Percentiles rank a stretch among this genome's conserved stretches.
These are phyloP conservation scores for Suillus lakei DNA, from an alignment of 768 basidiomycete genomes.

Conservation along the genomic window DNA sequence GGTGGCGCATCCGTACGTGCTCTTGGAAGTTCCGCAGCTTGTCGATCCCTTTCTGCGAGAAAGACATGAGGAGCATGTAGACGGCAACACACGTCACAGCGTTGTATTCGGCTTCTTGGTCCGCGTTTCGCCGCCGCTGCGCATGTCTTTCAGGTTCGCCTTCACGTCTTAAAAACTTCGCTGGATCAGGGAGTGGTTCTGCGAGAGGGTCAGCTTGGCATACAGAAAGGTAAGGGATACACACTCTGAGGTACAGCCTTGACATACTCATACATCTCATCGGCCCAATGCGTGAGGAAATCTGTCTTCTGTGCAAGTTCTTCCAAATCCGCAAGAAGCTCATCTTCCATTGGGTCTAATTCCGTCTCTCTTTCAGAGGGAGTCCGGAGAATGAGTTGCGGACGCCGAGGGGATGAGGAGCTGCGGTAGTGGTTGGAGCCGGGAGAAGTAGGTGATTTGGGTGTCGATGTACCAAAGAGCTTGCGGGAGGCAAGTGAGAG, in stretches of 20 bases:
- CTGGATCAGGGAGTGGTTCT: conserved; percentile 85
- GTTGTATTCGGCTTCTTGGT: conserved; percentile 80
- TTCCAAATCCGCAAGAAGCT: conserved; percentile 79
- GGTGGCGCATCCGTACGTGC: conserved; percentile 79
- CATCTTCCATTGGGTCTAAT: conserved; percentile 79
- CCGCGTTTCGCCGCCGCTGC: conserved; percentile 68
- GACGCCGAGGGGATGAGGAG: conserved; percentile 61
- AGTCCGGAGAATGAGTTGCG: conserved; percentile 51
- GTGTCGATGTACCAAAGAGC: conserved; percentile 63
- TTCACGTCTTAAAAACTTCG: conserved; percentile 71
- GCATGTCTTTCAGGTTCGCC: conserved; percentile 78
- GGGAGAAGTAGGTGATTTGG: conserved; percentile 41
- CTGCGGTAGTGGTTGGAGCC: conserved; percentile 43
- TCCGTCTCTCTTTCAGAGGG: conserved; percentile 41
- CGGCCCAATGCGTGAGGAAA: conserved; percentile 91
- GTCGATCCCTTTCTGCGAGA: conserved; percentile 92
- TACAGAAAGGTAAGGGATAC: conserved; percentile 34
- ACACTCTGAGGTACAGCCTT: conserved; percentile 83
- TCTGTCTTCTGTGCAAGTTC: conserved; percentile 96
- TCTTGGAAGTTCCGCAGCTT: conserved; percentile 79
- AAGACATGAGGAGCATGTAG: conserved; percentile 91
- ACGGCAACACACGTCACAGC: conserved; percentile 87
- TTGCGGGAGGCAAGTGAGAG: conserved; percentile 83
- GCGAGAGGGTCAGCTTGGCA: conserved; percentile 1
- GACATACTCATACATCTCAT: conserved; percentile 90